Conservation (phyloP, 2,329 filamentous ascomycete genomes). For the Phialophora verrucosa region DNA sequence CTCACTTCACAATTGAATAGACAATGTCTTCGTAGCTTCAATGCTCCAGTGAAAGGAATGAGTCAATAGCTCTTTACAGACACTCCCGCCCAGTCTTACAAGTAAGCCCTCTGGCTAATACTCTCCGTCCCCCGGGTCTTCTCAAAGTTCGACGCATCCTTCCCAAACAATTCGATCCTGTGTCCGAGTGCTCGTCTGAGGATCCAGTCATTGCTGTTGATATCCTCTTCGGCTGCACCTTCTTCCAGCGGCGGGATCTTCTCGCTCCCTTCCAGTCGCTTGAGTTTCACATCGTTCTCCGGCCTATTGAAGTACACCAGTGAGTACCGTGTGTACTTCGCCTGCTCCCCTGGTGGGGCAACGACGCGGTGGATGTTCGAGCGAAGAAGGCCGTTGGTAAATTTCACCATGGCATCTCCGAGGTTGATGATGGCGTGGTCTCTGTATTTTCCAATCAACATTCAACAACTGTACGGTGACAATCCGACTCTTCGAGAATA, state of each 20-base stretch:
- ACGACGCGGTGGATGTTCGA: conserved; percentile 58
- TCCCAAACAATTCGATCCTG: conserved; percentile 38
- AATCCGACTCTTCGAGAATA: background rate
- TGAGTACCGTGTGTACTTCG: conserved; percentile 54
- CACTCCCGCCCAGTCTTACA: conserved; percentile 13
- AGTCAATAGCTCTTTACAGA: background rate
- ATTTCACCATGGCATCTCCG: conserved; percentile 51
- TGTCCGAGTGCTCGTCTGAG: conserved; percentile 47
- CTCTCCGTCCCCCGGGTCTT: conserved; percentile 35
- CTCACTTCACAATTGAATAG: background rate
- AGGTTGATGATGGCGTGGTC: conserved; percentile 47
- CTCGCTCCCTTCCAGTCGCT: conserved; percentile 46
- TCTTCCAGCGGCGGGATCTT: conserved; percentile 44
- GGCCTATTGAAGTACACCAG: conserved; percentile 63
- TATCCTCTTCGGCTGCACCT: conserved; percentile 44
- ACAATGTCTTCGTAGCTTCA: background rate
- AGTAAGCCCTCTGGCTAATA: conserved; percentile 36
- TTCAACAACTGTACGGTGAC: background rate
- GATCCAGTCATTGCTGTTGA: conserved; percentile 52
- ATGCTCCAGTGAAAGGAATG: background rate
- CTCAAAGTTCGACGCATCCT: conserved; percentile 36
- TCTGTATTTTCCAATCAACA: background rate
- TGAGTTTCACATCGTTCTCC: conserved; percentile 55
- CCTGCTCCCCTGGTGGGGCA: conserved; percentile 57
- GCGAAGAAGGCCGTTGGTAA: conserved; percentile 50